Evolutionary conservation across 768 basidiomycete species (phyloP).

Genomic region (Psilocybe subaeruginosa): DNA sequence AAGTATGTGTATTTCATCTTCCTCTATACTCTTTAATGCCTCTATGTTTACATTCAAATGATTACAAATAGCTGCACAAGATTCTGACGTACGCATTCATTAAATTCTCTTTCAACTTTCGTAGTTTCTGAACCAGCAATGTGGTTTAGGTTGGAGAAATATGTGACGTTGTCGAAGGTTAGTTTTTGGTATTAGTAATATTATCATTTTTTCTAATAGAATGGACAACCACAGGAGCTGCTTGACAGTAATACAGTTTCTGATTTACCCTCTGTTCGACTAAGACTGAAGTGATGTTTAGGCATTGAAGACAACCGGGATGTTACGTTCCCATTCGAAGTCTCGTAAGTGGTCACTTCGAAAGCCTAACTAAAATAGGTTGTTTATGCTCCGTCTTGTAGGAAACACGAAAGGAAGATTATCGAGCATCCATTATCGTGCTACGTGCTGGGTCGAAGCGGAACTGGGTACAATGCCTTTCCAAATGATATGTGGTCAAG

Average conservation of each 20-base stretch:
- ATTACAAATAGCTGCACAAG: slow-evolving; percentile 38
- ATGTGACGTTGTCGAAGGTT: slow-evolving; percentile 45
- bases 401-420: slow-evolving; percentile 54
- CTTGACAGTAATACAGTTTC: slow-evolving; percentile 20
- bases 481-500: background rate
- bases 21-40: slow-evolving; percentile 38
- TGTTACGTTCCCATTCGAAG: slow-evolving; percentile 42
- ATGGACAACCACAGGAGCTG: slow-evolving; percentile 16
- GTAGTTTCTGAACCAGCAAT: background rate
- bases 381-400: slow-evolving; percentile 11
- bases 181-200: background rate
- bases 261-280: background rate
- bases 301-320: slow-evolving; percentile 57
- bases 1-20: slow-evolving; percentile 13
- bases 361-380: background rate
- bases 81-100: slow-evolving; percentile 44
- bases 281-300: slow-evolving; percentile 17
- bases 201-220: too few species aligned
- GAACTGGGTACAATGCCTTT: slow-evolving; percentile 57
- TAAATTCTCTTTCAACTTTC: background rate
- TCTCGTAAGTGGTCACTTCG: slow-evolving; percentile 35
- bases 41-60: too few species aligned
- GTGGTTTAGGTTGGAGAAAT: slow-evolving; percentile 44
- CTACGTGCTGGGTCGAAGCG: slow-evolving; percentile 71
- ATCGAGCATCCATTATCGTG: slow-evolving; percentile 63